Percentiles rank a stretch among this genome's conserved stretches.
These are phyloP conservation scores for Phaeoacremonium minimum DNA, from an alignment of 2,329 filamentous ascomycete genomes.

Conservation along the genomic window DNA sequence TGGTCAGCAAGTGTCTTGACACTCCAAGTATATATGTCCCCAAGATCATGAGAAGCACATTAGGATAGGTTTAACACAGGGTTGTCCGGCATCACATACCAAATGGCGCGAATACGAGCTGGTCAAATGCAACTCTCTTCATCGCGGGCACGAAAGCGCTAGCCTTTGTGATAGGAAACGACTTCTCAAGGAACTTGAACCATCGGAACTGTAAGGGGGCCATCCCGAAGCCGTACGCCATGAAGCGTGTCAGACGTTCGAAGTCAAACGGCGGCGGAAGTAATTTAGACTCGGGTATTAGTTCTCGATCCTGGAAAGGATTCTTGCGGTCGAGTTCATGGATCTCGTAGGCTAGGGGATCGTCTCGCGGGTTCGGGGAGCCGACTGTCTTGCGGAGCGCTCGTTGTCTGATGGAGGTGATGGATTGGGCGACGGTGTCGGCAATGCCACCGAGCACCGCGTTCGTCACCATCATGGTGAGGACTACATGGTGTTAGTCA, in stretches of 20 bases:
- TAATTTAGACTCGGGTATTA: conserved; percentile 59
- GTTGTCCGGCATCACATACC: conserved; percentile 40
- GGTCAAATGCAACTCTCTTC: conserved; percentile 89
- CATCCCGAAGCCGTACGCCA: conserved; percentile 97
- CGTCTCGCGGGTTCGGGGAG: conserved; percentile 58
- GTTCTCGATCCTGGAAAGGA: conserved; percentile 58
- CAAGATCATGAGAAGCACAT: neutral
- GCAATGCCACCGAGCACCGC: conserved; percentile 91
- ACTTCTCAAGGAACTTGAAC: conserved; percentile 79
- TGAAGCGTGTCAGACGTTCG: conserved; percentile 88
- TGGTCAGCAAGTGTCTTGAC: too few relatives aligned
- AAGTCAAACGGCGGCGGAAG: conserved; percentile 89
- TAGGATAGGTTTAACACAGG: too few relatives aligned
- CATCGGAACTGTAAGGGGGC: conserved; percentile 92
- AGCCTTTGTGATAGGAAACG: conserved; percentile 80
- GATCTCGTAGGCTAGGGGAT: conserved; percentile 80
- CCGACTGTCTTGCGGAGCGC: conserved; percentile 57
- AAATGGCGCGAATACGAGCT: conserved; percentile 87
- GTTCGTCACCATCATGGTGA: conserved; percentile 99
- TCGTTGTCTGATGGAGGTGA: conserved; percentile 75
- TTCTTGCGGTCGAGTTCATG: conserved; percentile 82
- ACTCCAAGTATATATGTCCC: neutral
- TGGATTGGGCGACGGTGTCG: conserved; percentile 90
- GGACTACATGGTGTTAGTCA: conserved; percentile 47
- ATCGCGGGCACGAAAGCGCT: conserved; percentile 72